These are phyloP conservation scores for Picochlorum sp. DNA, from an alignment of 139 green algal species.

Conservation along the genomic window DNA sequence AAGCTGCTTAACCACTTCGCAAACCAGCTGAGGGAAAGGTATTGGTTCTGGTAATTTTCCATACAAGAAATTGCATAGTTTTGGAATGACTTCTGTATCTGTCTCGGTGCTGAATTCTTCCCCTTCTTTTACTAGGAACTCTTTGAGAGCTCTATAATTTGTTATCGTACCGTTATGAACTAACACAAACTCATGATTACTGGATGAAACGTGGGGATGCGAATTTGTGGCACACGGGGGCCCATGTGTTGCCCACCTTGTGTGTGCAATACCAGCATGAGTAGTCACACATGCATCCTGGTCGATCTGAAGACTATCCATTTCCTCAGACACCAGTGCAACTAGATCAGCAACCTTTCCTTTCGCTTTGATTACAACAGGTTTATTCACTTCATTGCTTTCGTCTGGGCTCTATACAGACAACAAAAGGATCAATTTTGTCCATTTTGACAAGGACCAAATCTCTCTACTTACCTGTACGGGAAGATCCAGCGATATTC, in stretches of 20 bases:
- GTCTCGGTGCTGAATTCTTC: slow-evolving; percentile 92
- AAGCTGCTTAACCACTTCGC: slow-evolving; percentile 93
- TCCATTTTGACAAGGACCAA: neutral
- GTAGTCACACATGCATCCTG: slow-evolving; percentile 24
- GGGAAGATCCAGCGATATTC: slow-evolving; percentile 70
- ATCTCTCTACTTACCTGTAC: neutral
- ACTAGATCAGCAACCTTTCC: slow-evolving; percentile 89
- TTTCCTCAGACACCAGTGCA: slow-evolving; percentile 10
- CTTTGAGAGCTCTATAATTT: slow-evolving; percentile 87
- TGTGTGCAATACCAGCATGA: slow-evolving; percentile 91
- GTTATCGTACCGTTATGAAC: slow-evolving; percentile 99
- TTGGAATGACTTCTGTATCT: slow-evolving; percentile 97
- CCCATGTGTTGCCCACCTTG: slow-evolving; percentile 96
- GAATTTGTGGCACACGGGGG: slow-evolving; percentile 73
- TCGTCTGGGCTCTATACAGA: no score
- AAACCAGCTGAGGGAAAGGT: slow-evolving; percentile 70
- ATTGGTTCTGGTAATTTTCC: slow-evolving; percentile 49
- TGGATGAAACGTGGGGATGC: slow-evolving; percentile 78
- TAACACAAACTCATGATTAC: slow-evolving; percentile 76
- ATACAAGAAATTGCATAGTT: slow-evolving; percentile 86
- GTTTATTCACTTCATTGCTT: slow-evolving; percentile 1
- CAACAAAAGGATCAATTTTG: no score
- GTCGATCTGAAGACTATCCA: slow-evolving; percentile 3
- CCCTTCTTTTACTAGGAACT: slow-evolving; percentile 82
- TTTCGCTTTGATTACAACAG: slow-evolving; percentile 71